phyloP scores from a whole-genome alignment of 176 grass and related monocot genomes.

The Cenchrus fungigraminus region DNA sequence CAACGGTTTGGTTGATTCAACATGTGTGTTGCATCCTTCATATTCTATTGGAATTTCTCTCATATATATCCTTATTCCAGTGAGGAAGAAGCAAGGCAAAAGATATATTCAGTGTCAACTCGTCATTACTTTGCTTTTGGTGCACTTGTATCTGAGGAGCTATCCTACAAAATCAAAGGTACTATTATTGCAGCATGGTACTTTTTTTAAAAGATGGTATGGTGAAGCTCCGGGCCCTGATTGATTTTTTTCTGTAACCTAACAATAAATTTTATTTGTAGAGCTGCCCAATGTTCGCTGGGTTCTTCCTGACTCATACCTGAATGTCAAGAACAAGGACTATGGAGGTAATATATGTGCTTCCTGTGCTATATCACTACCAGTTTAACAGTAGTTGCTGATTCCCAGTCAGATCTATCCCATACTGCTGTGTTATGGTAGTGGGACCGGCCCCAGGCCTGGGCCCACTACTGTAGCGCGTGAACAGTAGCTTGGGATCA shows the following conservation, averaged over 20 bases:
- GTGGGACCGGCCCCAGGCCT: too few species aligned
- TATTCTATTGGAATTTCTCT: background rate
- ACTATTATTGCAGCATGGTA: background rate
- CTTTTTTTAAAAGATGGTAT: background rate
- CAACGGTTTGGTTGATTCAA: background rate
- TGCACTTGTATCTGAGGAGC: constrained; percentile 78
- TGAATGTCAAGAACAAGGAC: constrained; percentile 87
- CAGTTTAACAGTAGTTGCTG: background rate
- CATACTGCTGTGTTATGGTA: background rate
- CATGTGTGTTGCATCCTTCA: background rate
- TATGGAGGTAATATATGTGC: constrained; percentile 70
- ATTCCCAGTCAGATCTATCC: background rate
- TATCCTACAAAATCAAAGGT: constrained; percentile 88
- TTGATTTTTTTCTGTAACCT: background rate
- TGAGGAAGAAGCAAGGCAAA: constrained; percentile 77
- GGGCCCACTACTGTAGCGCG: too few species aligned
- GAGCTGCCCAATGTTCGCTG: constrained; percentile 80
- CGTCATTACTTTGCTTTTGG: constrained; percentile 94
- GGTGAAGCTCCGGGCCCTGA: background rate
- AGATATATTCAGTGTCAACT: constrained; percentile 95
- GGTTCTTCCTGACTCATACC: constrained; percentile 94
- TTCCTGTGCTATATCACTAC: background rate
- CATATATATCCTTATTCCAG: constrained; percentile 41
- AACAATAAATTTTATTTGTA: constrained; percentile 36
- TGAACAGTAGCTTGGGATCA: too few species aligned